Evolutionary conservation across 345 rosid genomes (phyloP).

Genomic region (Salix suchowensis): DNA sequence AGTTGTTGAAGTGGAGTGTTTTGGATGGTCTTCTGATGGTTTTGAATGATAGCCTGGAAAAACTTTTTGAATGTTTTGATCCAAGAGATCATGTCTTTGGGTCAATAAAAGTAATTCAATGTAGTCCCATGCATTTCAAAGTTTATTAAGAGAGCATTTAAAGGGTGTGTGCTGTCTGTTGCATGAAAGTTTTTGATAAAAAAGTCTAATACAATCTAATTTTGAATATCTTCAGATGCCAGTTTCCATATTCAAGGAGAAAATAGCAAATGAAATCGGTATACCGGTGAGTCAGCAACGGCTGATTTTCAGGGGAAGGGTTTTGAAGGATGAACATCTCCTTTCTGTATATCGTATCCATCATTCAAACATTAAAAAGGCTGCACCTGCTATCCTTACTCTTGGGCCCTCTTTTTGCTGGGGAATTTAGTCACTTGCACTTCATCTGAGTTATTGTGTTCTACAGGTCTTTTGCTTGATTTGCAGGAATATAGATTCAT

Average conservation of each 20-base stretch:
- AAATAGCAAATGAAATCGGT: slow-evolving; percentile 60
- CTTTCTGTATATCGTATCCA: slow-evolving; percentile 97
- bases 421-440: neutral
- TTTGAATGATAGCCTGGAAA: neutral
- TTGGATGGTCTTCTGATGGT: neutral
- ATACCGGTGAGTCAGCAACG: slow-evolving; percentile 86
- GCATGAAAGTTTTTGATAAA: neutral
- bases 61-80: neutral
- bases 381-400: neutral
- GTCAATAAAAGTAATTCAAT: neutral
- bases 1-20: neutral
- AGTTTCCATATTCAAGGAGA: slow-evolving; percentile 79
- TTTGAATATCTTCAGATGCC: slow-evolving; percentile 48
- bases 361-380: neutral
- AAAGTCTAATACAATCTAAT: slow-evolving; percentile 1
- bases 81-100: neutral
- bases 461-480: neutral
- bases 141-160: neutral
- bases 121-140: neutral
- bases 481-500: neutral
- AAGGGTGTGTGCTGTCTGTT: neutral
- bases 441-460: neutral
- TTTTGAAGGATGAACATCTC: slow-evolving; percentile 78
- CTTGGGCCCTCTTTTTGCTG: neutral
- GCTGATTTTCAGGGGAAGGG: slow-evolving; percentile 86